These are phyloP conservation scores for Pogostemon cablin DNA, from an alignment of 257 asterid genomes.

Conservation along the genomic window DNA sequence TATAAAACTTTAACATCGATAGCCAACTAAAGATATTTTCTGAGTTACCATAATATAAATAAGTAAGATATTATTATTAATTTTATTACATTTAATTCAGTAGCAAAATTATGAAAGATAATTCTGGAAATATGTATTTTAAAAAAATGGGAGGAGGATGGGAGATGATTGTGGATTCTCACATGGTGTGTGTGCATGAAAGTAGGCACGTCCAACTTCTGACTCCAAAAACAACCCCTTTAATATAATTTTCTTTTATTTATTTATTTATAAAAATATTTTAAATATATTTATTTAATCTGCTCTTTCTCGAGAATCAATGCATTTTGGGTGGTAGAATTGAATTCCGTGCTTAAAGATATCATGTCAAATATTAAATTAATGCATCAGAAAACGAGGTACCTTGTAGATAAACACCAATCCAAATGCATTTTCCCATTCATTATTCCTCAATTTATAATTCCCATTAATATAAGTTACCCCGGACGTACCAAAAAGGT, in stretches of 20 bases:
- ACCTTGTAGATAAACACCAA: conserved; percentile 35
- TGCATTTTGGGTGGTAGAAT: conserved; percentile 46
- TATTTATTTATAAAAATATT: too few relatives aligned
- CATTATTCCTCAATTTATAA: too few relatives aligned
- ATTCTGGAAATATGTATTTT: conserved; percentile 4
- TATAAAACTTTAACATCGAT: too few relatives aligned
- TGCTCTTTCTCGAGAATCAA: conserved; percentile 49
- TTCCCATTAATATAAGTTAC: too few relatives aligned
- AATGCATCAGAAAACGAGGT: conserved; percentile 33
- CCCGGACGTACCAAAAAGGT: too few relatives aligned
- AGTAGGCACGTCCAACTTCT: conserved; percentile 57
- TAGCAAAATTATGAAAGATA: background rate
- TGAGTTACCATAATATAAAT: too few relatives aligned
- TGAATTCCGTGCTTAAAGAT: conserved; percentile 67
- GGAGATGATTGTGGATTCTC: conserved; percentile 39
- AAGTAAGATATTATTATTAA: too few relatives aligned
- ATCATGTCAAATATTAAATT: conserved; percentile 33
- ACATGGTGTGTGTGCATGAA: conserved; percentile 75
- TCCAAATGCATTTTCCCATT: conserved; percentile 1
- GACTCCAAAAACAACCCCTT: conserved; percentile 25
- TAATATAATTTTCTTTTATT: too few relatives aligned
- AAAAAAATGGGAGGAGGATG: conserved; percentile 17
- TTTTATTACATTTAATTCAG: too few relatives aligned
- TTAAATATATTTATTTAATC: background rate
- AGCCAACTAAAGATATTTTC: too few relatives aligned